phyloP scores from a whole-genome alignment of 2,329 filamentous ascomycete species.

The Fusarium sp. region DNA sequence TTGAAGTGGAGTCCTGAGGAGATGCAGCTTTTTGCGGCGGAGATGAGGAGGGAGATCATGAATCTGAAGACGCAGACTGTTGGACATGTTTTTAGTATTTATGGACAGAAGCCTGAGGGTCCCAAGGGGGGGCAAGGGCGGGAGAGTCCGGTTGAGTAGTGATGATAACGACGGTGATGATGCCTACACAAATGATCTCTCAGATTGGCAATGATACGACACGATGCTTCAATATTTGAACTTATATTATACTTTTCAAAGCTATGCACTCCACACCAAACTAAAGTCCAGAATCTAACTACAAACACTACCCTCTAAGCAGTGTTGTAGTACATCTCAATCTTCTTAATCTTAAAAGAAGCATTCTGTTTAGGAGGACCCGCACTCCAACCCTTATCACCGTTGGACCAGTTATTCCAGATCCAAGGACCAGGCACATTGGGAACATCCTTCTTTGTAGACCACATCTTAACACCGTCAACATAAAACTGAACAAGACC shows the following conservation, averaged over 20 bases:
- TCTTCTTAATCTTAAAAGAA: constrained; percentile 46
- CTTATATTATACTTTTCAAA: neutral
- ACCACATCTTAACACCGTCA: constrained; percentile 44
- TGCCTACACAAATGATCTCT: neutral
- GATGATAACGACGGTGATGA: neutral
- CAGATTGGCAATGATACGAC: no score
- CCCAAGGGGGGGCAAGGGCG: rapidly evolving
- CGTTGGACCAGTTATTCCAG: constrained; percentile 50
- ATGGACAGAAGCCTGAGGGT: constrained; percentile 29
- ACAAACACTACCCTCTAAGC: constrained; percentile 1
- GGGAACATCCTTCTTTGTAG: constrained; percentile 45
- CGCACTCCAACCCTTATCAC: constrained; percentile 46
- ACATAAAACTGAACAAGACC: constrained; percentile 43
- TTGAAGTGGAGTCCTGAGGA: constrained; percentile 33
- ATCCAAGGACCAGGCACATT: constrained; percentile 44
- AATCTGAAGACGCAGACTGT: constrained; percentile 31
- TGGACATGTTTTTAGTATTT: constrained; percentile 34
- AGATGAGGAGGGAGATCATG: constrained; percentile 34
- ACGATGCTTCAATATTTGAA: no score
- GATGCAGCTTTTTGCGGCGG: constrained; percentile 40
- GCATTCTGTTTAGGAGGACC: constrained; percentile 45
- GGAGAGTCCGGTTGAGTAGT: neutral
- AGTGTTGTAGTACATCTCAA: constrained; percentile 51
- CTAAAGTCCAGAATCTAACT: rapidly evolving
- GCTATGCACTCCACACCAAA: neutral